A percentile compares a stretch with the other conserved stretches of the same genome.
Evolutionary conservation across 345 rosid genomes (phyloP).

Genomic region (Raphanus sativus): DNA sequence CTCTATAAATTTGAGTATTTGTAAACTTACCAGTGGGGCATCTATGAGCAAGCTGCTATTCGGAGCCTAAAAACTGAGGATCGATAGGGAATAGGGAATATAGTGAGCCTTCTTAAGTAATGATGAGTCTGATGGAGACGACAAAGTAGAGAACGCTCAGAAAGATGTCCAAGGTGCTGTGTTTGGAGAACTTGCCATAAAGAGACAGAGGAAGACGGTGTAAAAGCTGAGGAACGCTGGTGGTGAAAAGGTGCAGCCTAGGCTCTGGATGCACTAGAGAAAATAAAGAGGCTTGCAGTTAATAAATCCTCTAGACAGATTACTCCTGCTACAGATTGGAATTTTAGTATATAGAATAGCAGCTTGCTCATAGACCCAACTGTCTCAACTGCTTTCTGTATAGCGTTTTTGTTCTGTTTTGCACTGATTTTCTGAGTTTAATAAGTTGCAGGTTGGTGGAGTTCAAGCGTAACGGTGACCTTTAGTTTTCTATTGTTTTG

Average conservation of each 20-base stretch:
- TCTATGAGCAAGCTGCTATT: no score
- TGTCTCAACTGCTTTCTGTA: no score
- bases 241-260: constrained; percentile 25
- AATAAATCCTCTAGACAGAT: background rate
- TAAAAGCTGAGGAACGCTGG: background rate
- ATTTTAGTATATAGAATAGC: background rate
- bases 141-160: constrained; percentile 64
- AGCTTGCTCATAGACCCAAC: no score
- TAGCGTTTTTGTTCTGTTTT: no score
- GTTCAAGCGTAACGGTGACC: no score
- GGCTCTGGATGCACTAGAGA: constrained; percentile 72
- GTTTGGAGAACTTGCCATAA: constrained; percentile 68
- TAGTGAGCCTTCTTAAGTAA: constrained; percentile 76
- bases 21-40: no score
- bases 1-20: no score
- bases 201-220: constrained; percentile 47
- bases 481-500: no score
- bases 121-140: constrained; percentile 57
- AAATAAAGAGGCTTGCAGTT: constrained; percentile 61
- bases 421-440: no score
- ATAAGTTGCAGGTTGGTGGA: no score
- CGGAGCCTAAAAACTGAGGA: no score
- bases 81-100: constrained; percentile 59
- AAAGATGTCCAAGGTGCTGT: constrained; percentile 81
- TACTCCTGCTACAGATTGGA: background rate